Evolutionary conservation across 495 filamentous ascomycete genomes (phyloP), one percentile per base, ranked within the genome.

Genomic region (Apiosordaria backusii): DNA sequence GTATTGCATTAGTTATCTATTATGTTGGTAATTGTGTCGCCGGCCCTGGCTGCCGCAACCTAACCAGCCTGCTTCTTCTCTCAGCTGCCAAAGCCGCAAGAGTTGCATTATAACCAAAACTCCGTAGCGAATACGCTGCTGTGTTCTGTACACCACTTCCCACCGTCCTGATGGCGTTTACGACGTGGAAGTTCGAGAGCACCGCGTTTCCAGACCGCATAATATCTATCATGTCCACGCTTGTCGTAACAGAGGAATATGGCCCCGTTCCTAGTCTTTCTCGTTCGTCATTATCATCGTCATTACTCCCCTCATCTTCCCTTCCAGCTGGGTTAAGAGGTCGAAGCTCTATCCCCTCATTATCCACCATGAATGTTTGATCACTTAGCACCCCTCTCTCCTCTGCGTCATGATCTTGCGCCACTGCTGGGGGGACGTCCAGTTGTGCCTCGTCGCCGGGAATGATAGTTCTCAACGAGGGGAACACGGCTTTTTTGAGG

Each of bases 361-460:
- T 79, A 40, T 79, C 80, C 22, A 73, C 71, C 9, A 73, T 71
- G 18, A 26, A 52, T 23, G 75, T 71, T 26, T 72, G 78, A 66
- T 81, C 78, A 66, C 88, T 81, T 24, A 87, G 74, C 23, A 93
- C 77, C 3, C 92, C 91, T n/a, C 89, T 85, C 75, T 96, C 92
- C 75, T 96, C 92, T 1, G 89, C 83, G 76, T 96, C 92, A 71
- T 87, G 83, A 70, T 93, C 90, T 72, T 94, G 91, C 3, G 60
- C 66, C 24, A 73, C 74, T 23, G 73, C 58, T 9, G 72, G 71
- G 4, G 60, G 57, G 0, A 29, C 25, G 1, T 50, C 57, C 40
- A 52, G 57, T 15, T 21, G 61, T 1, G 67, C 9, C 29, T 54
- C 52, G 4, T 22, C 61, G 19, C 55, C 71, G 4, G 67, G 52